Evolutionary conservation across 495 filamentous ascomycete species (phyloP).

Genomic region (Cercophora scortea): DNA sequence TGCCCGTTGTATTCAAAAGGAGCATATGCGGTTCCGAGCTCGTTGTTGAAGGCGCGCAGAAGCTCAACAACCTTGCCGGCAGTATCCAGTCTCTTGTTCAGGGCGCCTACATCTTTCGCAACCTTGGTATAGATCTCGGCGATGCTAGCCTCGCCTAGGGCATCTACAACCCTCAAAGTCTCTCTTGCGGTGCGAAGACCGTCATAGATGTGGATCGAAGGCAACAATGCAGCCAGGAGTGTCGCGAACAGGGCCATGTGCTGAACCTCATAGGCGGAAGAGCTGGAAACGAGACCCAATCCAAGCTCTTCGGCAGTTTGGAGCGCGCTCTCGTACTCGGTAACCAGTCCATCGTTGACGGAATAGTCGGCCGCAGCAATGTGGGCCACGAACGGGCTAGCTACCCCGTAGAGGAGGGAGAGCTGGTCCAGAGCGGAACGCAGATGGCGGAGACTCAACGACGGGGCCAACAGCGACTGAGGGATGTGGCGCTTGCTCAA

Average conservation of each 20-base stretch:
- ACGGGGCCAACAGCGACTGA: constrained; percentile 80
- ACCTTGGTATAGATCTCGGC: constrained; percentile 63
- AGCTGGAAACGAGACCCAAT: constrained; percentile 74
- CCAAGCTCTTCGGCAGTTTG: constrained; percentile 86
- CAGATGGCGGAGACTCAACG: constrained; percentile 70
- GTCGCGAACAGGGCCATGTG: constrained; percentile 93
- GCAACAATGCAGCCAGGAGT: constrained; percentile 67
- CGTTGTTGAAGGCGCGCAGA: constrained; percentile 75
- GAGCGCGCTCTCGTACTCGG: constrained; percentile 79
- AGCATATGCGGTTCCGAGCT: constrained; percentile 86
- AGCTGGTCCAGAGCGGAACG: constrained; percentile 84
- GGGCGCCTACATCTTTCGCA: constrained; percentile 45
- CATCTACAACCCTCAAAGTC: constrained; percentile 77
- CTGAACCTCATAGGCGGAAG: constrained; percentile 82
- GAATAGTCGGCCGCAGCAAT: constrained; percentile 90
- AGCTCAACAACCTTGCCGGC: constrained; percentile 69
- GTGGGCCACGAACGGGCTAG: constrained; percentile 87
- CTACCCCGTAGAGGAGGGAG: constrained; percentile 76
- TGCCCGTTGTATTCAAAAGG: constrained; percentile 96
- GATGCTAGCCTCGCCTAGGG: constrained; percentile 65
- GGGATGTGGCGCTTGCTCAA: constrained; percentile 83
- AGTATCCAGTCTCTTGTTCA: constrained; percentile 63
- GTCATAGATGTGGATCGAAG: constrained; percentile 88
- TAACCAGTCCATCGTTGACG: constrained; percentile 58
- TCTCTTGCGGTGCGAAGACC: constrained; percentile 81